phyloP scores from a whole-genome alignment of 768 basidiomycete species.

The Tricholoma sp. region DNA sequence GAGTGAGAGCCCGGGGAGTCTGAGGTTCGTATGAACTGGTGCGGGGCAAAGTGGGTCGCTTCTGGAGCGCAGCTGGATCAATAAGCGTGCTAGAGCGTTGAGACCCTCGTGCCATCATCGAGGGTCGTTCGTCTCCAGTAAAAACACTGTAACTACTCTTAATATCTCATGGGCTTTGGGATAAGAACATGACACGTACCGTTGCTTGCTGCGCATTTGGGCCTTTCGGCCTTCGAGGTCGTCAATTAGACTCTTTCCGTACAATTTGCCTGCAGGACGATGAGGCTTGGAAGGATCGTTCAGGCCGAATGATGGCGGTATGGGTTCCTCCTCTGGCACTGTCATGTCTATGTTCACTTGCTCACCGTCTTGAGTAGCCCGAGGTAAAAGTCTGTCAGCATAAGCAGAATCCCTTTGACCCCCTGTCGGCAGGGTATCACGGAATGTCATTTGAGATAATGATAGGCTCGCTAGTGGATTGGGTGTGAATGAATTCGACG shows the following conservation, averaged over 20 bases:
- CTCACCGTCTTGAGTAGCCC: constrained; percentile 76
- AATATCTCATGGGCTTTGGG: neutral
- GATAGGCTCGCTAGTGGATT: constrained; percentile 73
- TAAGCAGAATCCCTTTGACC: constrained; percentile 64
- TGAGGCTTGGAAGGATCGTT: constrained; percentile 30
- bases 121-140: constrained; percentile 81
- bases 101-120: constrained; percentile 82
- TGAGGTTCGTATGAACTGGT: constrained; percentile 39
- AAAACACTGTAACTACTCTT: constrained; percentile 56
- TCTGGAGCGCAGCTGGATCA: constrained; percentile 57
- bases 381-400: constrained; percentile 55
- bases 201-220: constrained; percentile 75
- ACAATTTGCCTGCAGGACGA: constrained; percentile 78
- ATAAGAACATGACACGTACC: constrained; percentile 43
- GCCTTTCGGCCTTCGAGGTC: constrained; percentile 81
- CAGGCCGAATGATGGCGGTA: constrained; percentile 13
- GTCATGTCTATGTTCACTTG: constrained; percentile 50
- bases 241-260: constrained; percentile 87
- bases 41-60: constrained; percentile 41
- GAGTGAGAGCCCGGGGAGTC: constrained; percentile 30
- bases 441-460: constrained; percentile 80
- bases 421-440: constrained; percentile 70
- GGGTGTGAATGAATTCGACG: constrained; percentile 70
- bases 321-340: constrained; percentile 29
- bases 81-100: constrained; percentile 66